Evolutionary conservation across 306 rosid genomes (phyloP).

Genomic region (Malus sylvestris): DNA sequence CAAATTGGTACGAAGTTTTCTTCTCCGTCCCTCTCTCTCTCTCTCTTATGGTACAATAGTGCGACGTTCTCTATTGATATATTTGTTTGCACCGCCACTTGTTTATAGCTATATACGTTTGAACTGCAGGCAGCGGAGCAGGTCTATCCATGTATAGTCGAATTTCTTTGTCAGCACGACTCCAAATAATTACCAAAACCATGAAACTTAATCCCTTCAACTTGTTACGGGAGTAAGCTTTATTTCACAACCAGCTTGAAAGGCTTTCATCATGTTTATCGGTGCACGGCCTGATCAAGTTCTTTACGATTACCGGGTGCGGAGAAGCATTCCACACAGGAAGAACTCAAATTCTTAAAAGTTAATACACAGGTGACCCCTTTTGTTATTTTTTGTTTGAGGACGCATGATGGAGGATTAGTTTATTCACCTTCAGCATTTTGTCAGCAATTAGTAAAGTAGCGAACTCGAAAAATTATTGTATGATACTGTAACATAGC

Average conservation of each 20-base stretch:
- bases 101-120: slow-evolving; percentile 14
- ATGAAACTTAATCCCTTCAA: neutral
- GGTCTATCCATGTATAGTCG: slow-evolving; percentile 70
- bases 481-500: neutral
- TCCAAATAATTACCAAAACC: slow-evolving; percentile 27
- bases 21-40: neutral
- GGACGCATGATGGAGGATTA: neutral
- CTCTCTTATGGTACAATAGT: neutral
- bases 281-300: neutral
- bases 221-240: neutral
- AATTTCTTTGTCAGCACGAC: slow-evolving; percentile 66
- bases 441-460: neutral
- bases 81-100: slow-evolving; percentile 15
- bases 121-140: slow-evolving; percentile 73
- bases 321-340: neutral
- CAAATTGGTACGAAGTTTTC: slow-evolving; percentile 50
- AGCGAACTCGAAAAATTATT: neutral
- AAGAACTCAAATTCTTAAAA: neutral
- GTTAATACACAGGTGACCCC: neutral
- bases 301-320: neutral
- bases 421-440: neutral
- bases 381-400: neutral
- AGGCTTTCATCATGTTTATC: neutral
- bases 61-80: neutral
- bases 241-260: neutral